phyloP scores from a whole-genome alignment of 371 early-diverging fungal species.

The Mucor mucedo region DNA sequence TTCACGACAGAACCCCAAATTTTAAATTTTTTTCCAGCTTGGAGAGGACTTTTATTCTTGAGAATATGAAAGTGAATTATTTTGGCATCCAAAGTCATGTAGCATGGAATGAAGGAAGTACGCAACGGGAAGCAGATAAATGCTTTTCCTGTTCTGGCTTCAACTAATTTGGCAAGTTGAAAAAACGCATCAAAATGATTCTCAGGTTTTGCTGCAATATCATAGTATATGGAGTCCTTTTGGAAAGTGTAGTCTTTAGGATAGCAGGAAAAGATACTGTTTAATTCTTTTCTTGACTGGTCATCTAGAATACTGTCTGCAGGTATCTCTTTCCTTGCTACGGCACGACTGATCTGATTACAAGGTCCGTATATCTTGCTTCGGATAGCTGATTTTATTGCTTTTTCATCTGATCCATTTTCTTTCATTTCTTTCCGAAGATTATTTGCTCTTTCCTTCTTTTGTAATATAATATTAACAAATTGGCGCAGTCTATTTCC shows the following conservation, averaged over 20 bases:
- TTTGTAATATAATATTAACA: not conserved
- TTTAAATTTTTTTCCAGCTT: too few relatives aligned
- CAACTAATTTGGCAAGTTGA: not conserved
- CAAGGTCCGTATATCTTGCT: not conserved
- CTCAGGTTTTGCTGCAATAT: not conserved
- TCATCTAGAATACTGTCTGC: not conserved
- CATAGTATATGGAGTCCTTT: not conserved
- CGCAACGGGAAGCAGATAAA: not conserved
- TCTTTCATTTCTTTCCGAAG: not conserved
- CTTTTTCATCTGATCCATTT: not conserved
- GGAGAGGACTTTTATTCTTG: too few relatives aligned
- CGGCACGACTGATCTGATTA: not conserved
- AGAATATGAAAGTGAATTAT: not conserved
- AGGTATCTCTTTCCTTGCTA: not conserved
- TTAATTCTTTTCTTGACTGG: not conserved
- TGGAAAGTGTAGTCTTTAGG: not conserved
- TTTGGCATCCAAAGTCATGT: not conserved
- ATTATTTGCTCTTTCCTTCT: not conserved
- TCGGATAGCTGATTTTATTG: not conserved
- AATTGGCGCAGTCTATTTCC: not conserved
- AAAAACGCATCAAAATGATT: slow-evolving; percentile 1
- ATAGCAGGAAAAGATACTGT: not conserved
- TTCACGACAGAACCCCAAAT: too few relatives aligned
- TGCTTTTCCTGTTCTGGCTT: too few relatives aligned
- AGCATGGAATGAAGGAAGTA: not conserved